These are phyloP conservation scores for Scutellaria baicalensis DNA, from an alignment of 257 asterid genomes.

Conservation along the genomic window DNA sequence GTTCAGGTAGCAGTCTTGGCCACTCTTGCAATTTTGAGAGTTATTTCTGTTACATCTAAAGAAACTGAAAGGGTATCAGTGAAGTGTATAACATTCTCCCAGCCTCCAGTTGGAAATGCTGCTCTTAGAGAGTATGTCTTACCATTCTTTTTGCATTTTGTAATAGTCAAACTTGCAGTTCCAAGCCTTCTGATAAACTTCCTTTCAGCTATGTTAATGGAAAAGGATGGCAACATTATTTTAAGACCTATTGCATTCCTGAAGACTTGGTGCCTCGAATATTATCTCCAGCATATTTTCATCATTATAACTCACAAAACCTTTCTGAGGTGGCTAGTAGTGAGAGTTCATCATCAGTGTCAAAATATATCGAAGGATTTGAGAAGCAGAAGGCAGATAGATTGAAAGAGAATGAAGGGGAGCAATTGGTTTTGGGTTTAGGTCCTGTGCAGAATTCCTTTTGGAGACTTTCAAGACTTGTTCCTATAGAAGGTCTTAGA, in stretches of 20 bases:
- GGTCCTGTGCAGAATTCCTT: constrained; percentile 95
- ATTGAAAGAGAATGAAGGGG: constrained; percentile 63
- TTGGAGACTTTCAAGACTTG: constrained; percentile 98
- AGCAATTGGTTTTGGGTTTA: constrained; percentile 87
- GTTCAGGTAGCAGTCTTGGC: constrained; percentile 93
- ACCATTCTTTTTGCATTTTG: constrained; percentile 5
- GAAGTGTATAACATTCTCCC: constrained; percentile 95
- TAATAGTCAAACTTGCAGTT: neutral
- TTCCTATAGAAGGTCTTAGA: constrained; percentile 79
- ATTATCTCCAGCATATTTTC: constrained; percentile 98
- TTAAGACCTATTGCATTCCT: constrained; percentile 95
- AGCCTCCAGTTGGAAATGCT: constrained; percentile 99
- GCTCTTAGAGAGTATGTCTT: constrained; percentile 83
- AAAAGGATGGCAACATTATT: constrained; percentile 87
- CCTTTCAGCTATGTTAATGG: constrained; percentile 76
- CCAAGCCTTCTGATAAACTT: constrained; percentile 7
- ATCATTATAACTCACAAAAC: constrained; percentile 70
- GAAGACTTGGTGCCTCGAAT: constrained; percentile 98
- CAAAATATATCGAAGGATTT: constrained; percentile 37
- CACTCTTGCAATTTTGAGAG: constrained; percentile 92
- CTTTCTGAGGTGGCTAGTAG: constrained; percentile 26
- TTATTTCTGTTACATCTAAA: constrained; percentile 69
- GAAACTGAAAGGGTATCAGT: constrained; percentile 84
- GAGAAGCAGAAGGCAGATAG: constrained; percentile 53
- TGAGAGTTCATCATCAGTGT: constrained; percentile 37